Evolutionary conservation across 1,139 yeast genomes (phyloP).

Genomic region (Nakaseomyces kungkrabaensis): DNA sequence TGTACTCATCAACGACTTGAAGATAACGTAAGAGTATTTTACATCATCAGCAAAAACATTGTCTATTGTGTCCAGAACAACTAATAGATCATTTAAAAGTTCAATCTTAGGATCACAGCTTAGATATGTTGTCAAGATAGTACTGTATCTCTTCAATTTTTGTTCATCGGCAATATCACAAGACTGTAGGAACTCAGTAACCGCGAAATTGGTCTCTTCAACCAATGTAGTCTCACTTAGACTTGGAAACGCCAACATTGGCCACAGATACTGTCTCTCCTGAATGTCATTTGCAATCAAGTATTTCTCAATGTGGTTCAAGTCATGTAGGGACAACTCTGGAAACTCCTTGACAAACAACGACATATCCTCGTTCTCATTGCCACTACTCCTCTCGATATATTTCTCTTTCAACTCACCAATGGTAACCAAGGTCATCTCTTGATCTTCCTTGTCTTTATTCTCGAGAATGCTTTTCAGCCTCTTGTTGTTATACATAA

Average conservation of each 20-base stretch:
- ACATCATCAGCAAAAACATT: conserved; percentile 5
- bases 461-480: neutral
- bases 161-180: neutral
- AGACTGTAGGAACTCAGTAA: neutral
- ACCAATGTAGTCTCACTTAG: neutral
- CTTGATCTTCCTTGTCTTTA: neutral
- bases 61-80: conserved; percentile 35
- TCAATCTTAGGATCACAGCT: conserved; percentile 61
- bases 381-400: neutral
- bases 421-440: neutral
- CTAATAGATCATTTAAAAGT: conserved; percentile 76
- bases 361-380: neutral
- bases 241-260: neutral
- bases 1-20: conserved; percentile 70
- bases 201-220: neutral
- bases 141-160: neutral
- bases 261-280: neutral
- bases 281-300: neutral
- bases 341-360: neutral
- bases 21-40: conserved; percentile 52
- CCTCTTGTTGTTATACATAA: neutral
- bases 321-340: neutral
- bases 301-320: neutral
- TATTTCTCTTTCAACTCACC: conserved; percentile 1
- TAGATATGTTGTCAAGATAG: conserved; percentile 72